Evolutionary conservation across 2,329 filamentous ascomycete species (phyloP), one percentile per base, ranked within the genome.

Genomic region (Ambrosiella xylebori): DNA sequence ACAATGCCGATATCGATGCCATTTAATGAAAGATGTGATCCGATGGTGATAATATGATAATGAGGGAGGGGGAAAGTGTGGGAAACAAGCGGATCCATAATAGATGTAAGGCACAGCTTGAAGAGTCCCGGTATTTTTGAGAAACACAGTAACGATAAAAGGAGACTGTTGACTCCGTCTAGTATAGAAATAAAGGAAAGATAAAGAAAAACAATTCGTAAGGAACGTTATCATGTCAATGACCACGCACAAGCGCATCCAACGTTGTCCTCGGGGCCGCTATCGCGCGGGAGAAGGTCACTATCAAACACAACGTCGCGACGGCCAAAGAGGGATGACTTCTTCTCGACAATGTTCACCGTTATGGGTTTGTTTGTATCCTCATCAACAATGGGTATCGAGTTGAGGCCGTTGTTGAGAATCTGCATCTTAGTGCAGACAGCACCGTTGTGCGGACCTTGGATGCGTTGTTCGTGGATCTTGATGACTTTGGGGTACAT

Each of bases 401-500:
- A 71, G 15, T 66, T 66, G 15, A 66, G 61, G 6, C 73, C 73
- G 11, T 71, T 65, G 0, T 67, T 64, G 13, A 66, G 63, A 9
- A 81, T 71, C 60, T 71, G 66, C 37, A 76, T 72, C 62, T 70
- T 71, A 60, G 78, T 81, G 37, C 64, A 70, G 0, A 77, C 71
- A 12, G 67, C 62, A 1, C 67, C 64, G 1, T 68, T 64, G 13
- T 67, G 63, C 7, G 66, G 60, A 17, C 62, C 64, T 6, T 65
- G 58, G 15, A 73, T 66, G 13, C 78, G 77, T 12, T 76, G 73
- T 65, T 81, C 79, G 56, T 77, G 69, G 47, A 81, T 68, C 64
- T 80, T 80, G 59, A 81, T 68, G 7, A 77, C 71, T 27, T 71
- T 72, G 1, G 78, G 77, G 59, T 79, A 81, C 3, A 37, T 13